Percentiles rank a stretch among this genome's conserved stretches.
Conservation (phyloP, 306 rosid genomes). For the Styphnolobium japonicum region DNA sequence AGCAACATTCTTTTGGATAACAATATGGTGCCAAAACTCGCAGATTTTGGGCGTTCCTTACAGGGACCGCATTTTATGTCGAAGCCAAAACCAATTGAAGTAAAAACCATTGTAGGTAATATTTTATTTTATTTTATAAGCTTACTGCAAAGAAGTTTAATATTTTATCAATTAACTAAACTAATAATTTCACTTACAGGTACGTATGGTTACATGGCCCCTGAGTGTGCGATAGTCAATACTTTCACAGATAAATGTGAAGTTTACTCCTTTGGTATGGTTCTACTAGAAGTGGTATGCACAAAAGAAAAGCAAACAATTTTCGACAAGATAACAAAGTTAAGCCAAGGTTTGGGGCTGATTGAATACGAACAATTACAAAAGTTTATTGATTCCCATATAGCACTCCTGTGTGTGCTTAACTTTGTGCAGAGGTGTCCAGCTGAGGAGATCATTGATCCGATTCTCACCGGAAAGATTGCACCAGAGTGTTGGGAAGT, state of each 20-base stretch:
- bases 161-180: not conserved
- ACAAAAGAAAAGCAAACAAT: no score
- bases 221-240: rapidly evolving
- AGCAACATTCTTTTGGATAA: not conserved
- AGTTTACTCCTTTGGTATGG: not conserved
- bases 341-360: no score
- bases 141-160: no score
- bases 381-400: no score
- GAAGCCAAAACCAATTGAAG: not conserved
- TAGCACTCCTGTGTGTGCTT: no score
- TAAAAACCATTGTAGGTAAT: not conserved
- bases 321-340: no score
- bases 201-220: not conserved
- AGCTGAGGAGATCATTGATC: not conserved
- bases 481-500: constrained; percentile 26
- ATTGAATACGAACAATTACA: no score
- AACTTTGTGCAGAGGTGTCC: not conserved
- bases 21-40: not conserved
- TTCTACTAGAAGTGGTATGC: not conserved
- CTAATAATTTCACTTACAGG: not conserved
- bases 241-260: not conserved
- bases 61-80: not conserved
- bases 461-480: constrained; percentile 28
- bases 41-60: not conserved
- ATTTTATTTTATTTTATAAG: not conserved